A percentile compares a stretch with the other conserved stretches of the same genome.
Evolutionary conservation across 805 yeast species (phyloP).

Genomic region (Diddensiella transvaalensis): DNA sequence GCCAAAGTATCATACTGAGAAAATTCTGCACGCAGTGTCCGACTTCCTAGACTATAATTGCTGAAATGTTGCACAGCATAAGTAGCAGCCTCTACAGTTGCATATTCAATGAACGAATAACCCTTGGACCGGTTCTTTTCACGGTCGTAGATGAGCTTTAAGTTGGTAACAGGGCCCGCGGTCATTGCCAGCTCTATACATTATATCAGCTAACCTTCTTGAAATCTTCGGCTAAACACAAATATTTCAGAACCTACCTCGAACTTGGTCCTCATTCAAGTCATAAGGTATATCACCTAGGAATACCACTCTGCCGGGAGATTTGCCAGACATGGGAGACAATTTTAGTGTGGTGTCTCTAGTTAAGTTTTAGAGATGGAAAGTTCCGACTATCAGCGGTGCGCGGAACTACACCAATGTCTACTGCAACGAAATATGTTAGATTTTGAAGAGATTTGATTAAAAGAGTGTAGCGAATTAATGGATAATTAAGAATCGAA

Average conservation of each 20-base stretch:
- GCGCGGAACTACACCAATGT: too few species aligned
- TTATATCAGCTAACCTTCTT: not conserved
- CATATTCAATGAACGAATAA: constrained; percentile 26
- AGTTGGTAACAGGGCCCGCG: constrained; percentile 21
- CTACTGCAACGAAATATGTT: too few species aligned
- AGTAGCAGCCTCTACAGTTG: constrained; percentile 19
- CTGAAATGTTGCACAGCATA: constrained; percentile 21
- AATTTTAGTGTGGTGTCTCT: not conserved
- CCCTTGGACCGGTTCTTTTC: constrained; percentile 25
- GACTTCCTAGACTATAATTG: constrained; percentile 17
- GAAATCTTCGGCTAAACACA: not conserved
- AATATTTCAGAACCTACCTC: constrained; percentile 2
- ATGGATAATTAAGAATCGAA: not conserved
- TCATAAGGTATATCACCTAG: constrained; percentile 31
- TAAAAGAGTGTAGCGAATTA: not conserved
- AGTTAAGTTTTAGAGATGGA: too few species aligned
- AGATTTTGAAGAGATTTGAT: too few species aligned
- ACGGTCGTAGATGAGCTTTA: constrained; percentile 23
- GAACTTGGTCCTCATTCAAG: constrained; percentile 22
- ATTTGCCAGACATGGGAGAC: constrained; percentile 10
- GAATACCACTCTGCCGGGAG: constrained; percentile 22
- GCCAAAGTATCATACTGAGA: constrained; percentile 16
- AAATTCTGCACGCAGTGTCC: constrained; percentile 26
- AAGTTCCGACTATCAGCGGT: too few species aligned
- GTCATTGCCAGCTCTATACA: constrained; percentile 16